Base-by-base conservation (phyloP, 2,329 filamentous ascomycete species). In the Arthroderma uncinatum region DNA sequence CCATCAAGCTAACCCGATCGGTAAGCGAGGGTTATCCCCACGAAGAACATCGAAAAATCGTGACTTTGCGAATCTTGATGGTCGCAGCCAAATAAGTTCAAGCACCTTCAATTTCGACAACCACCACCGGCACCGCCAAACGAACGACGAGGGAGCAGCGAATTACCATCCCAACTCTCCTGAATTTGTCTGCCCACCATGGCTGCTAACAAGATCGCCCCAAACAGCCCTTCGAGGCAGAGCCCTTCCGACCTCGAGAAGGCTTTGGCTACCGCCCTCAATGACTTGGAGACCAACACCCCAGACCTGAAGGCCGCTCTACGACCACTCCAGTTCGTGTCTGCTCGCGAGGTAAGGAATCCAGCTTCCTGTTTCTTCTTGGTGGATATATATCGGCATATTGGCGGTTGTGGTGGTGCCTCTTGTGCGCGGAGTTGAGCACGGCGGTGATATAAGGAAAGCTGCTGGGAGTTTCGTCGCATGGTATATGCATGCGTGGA, bases 201-300 rank as follows among this genome's bases (percentile, higher is more conserved):
- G 82, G 80, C 87, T 78, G 53, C 53, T 39, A 95, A 95, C 87
- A 97, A 97, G 89, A 97, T 97, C 78, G 90, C 91, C 75, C 78
- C 85, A 76, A 96, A 93, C 86, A 94, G 89, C 86, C 87, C 92
- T 69, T 96, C 92, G 79, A 85, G 89, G 82, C 83, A 87, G 77
- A 94, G 86, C 80, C 93, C 93, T 69, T 95, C 89, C 68, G 93
- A 98, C 86, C 86, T 97, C 70, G 93, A 98, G 89, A 85, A 83
- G 78, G 89, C 81, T 83, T 94, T 98, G 76, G 93, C 93, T 76
- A 87, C 86, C 79, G 93, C 93, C 80, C 89, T 98, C 67, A 94
- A 87, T 82, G 93, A 98, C 74, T 89, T 98, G 79, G 93, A 98
- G 89, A 91, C 85, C 82, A 96, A 96, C 86, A 95, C 93, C 74